A percentile compares a stretch with the other conserved stretches of the same genome.
phyloP scores from a whole-genome alignment of 2,329 filamentous ascomycete genomes.

The Penicillium sp. region DNA sequence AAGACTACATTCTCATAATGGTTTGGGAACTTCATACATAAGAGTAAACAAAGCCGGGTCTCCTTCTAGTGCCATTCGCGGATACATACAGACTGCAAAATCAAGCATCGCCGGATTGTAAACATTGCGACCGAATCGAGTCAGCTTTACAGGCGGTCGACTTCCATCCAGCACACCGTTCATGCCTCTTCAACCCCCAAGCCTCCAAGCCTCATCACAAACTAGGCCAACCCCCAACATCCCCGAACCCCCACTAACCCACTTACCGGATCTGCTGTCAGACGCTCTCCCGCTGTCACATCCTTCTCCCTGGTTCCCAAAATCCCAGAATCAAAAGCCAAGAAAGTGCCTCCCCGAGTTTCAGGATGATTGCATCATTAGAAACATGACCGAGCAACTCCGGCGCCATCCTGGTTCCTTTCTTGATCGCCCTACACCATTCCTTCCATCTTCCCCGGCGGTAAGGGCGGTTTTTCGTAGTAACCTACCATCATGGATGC shows the following conservation, averaged over 20 bases:
- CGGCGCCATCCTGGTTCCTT: constrained; percentile 10
- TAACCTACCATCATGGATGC: not conserved
- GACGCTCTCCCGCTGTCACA: constrained; percentile 25
- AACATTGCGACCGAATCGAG: not conserved
- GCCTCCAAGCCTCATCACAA: not conserved
- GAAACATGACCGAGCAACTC: constrained; percentile 17
- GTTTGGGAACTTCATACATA: not conserved
- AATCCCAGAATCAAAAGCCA: not conserved
- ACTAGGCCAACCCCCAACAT: not conserved
- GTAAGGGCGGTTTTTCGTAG: constrained; percentile 12
- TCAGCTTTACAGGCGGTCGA: no score
- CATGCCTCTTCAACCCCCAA: not conserved
- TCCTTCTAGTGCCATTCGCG: not conserved
- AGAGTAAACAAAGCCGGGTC: not conserved
- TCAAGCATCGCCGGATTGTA: not conserved
- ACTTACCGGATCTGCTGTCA: constrained; percentile 8
- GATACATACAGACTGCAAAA: not conserved
- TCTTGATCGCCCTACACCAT: not conserved
- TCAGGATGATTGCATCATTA: constrained; percentile 26
- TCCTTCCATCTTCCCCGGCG: constrained; percentile 5
- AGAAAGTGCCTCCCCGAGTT: constrained; percentile 19
- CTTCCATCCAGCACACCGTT: not conserved
- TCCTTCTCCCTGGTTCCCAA: constrained; percentile 4
- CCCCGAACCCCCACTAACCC: constrained; percentile 11
- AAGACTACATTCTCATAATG: not conserved